A percentile compares a stretch with the other conserved stretches of the same genome.
Conservation (phyloP, 495 filamentous ascomycete genomes). For the Xylaria bambusicola region DNA sequence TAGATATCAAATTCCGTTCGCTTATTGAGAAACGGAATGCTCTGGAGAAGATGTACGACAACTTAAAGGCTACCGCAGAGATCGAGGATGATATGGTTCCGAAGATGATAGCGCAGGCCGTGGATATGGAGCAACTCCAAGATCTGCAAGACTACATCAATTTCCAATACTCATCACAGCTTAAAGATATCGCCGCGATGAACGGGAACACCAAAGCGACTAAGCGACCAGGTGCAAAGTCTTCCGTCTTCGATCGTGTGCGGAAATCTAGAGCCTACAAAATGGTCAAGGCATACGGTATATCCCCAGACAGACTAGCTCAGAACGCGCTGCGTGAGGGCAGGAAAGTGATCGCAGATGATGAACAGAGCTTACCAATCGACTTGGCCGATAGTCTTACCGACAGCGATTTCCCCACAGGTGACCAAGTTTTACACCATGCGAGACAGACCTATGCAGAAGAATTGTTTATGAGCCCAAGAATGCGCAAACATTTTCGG, state of each 20-base stretch:
- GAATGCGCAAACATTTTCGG: constrained; percentile 85
- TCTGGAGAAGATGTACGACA: constrained; percentile 75
- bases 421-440: constrained; percentile 70
- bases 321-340: constrained; percentile 78
- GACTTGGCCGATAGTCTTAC: constrained; percentile 79
- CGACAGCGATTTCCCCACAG: constrained; percentile 72
- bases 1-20: constrained; percentile 91
- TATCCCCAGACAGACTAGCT: constrained; percentile 83
- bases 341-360: constrained; percentile 78
- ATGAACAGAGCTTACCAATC: constrained; percentile 71
- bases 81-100: constrained; percentile 68
- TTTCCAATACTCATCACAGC: constrained; percentile 83
- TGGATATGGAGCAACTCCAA: constrained; percentile 89
- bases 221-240: constrained; percentile 77
- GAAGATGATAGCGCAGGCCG: constrained; percentile 73
- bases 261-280: constrained; percentile 76
- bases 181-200: constrained; percentile 70
- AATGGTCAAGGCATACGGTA: constrained; percentile 86
- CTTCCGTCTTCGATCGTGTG: constrained; percentile 77
- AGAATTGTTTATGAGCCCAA: constrained; percentile 83
- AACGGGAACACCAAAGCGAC: constrained; percentile 56
- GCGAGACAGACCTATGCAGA: constrained; percentile 89
- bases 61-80: constrained; percentile 57
- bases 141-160: constrained; percentile 96
- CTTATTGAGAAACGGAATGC: constrained; percentile 85